These are phyloP conservation scores for Ophiostoma sp. DNA, from an alignment of 2,329 filamentous ascomycete species.

Conservation along the genomic window DNA sequence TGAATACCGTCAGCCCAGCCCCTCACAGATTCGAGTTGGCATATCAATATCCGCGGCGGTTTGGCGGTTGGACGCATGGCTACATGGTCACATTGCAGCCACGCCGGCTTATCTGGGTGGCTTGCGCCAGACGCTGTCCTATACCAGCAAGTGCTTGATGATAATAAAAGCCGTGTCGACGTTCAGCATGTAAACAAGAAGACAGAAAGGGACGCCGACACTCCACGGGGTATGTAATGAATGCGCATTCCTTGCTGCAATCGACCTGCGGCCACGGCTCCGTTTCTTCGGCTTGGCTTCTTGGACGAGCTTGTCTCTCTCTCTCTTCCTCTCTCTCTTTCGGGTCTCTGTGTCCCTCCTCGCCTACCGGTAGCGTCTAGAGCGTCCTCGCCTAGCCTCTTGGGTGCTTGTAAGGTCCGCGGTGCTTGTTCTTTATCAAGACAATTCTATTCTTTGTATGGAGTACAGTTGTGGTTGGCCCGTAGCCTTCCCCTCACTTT, in stretches of 20 bases:
- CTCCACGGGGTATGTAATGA: background rate
- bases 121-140: no score
- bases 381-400: background rate
- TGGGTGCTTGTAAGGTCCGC: conserved; percentile 8
- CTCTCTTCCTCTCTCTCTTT: background rate
- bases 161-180: no score
- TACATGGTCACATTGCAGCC: background rate
- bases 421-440: background rate
- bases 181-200: background rate
- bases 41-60: conserved; percentile 13
- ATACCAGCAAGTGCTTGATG: no score
- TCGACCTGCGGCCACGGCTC: background rate
- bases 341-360: background rate
- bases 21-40: background rate
- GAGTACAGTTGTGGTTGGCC: background rate
- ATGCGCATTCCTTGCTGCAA: background rate
- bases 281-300: background rate
- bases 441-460: background rate
- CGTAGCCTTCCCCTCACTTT: background rate
- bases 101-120: background rate
- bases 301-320: background rate
- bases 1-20: background rate
- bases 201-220: background rate
- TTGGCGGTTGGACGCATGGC: background rate
- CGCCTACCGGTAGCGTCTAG: background rate